Evolutionary conservation across 257 asterid species (phyloP).

Genomic region (Jasminum sambac): DNA sequence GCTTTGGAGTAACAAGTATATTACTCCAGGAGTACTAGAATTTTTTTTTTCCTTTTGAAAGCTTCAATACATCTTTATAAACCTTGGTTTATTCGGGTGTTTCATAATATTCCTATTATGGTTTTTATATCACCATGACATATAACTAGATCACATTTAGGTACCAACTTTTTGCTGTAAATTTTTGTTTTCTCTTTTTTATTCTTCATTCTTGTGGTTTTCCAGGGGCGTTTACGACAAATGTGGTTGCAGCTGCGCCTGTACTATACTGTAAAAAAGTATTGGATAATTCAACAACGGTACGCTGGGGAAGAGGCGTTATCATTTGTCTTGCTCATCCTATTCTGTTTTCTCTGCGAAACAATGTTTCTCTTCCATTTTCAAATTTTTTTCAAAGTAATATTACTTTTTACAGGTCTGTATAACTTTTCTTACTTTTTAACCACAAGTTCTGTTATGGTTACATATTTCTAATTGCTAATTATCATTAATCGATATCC

Average conservation of each 20-base stretch:
- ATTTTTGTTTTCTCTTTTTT: constrained; percentile 7
- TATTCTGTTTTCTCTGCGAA: not conserved
- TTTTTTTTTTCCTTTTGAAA: too few species aligned
- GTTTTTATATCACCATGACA: not conserved
- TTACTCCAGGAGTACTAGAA: too few species aligned
- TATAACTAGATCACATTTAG: not conserved
- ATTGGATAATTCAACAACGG: constrained; percentile 68
- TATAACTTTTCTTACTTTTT: too few species aligned
- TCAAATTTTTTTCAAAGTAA: too few species aligned
- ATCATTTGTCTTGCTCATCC: not conserved
- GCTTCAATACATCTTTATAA: not conserved
- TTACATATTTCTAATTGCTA: not conserved
- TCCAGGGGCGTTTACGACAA: constrained; percentile 85
- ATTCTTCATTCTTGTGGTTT: constrained; percentile 17
- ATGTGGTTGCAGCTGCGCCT: constrained; percentile 98
- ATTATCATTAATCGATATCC: constrained; percentile 23
- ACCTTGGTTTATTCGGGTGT: not conserved
- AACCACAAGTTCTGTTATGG: not conserved
- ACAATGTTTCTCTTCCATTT: not conserved
- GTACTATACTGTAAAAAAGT: constrained; percentile 80
- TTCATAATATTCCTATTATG: constrained; percentile 12
- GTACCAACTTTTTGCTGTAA: constrained; percentile 3
- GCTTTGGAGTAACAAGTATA: too few species aligned
- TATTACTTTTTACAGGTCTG: too few species aligned
- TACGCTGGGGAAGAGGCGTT: constrained; percentile 33